These are phyloP conservation scores for Suhomyces prunicola DNA, from an alignment of 805 yeast genomes.

Conservation along the genomic window DNA sequence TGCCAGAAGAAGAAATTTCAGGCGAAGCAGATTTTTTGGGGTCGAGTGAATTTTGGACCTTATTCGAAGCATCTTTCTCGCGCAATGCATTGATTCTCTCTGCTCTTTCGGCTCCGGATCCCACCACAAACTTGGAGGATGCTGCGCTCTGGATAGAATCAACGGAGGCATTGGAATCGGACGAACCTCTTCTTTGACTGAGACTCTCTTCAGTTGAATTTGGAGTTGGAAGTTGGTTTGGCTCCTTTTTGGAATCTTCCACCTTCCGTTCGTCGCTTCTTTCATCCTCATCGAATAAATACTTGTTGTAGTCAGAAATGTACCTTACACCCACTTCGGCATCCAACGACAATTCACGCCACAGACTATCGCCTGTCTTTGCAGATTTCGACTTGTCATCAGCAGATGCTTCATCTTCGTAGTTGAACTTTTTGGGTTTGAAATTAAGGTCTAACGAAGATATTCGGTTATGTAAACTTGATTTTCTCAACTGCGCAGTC, in stretches of 20 bases:
- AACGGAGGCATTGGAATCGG: conserved; percentile 16
- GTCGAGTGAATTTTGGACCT: neutral
- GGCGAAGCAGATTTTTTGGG: conserved; percentile 1
- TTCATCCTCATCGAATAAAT: conserved; percentile 15
- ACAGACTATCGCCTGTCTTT: conserved; percentile 12
- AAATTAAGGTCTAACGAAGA: conserved; percentile 21
- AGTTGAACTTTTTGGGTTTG: conserved; percentile 9
- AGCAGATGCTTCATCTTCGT: conserved; percentile 9
- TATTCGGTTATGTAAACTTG: conserved; percentile 11
- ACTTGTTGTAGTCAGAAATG: conserved; percentile 26
- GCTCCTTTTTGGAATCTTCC: conserved; percentile 2
- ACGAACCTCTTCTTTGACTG: conserved; percentile 7
- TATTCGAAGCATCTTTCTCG: conserved; percentile 3
- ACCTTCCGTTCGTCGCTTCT: neutral
- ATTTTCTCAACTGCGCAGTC: conserved; percentile 3
- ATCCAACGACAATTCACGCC: conserved; percentile 14
- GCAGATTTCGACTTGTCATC: conserved; percentile 3
- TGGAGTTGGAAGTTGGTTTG: conserved; percentile 13
- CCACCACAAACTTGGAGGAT: conserved; percentile 22
- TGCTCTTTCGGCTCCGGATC: conserved; percentile 11
- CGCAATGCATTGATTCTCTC: conserved; percentile 10
- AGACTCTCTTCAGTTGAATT: conserved; percentile 11
- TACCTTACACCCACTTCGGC: conserved; percentile 14
- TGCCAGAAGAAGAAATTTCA: neutral
- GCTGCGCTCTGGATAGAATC: conserved; percentile 33